Conservation (phyloP, 441 rosid species). For the Croton laevigatus region DNA sequence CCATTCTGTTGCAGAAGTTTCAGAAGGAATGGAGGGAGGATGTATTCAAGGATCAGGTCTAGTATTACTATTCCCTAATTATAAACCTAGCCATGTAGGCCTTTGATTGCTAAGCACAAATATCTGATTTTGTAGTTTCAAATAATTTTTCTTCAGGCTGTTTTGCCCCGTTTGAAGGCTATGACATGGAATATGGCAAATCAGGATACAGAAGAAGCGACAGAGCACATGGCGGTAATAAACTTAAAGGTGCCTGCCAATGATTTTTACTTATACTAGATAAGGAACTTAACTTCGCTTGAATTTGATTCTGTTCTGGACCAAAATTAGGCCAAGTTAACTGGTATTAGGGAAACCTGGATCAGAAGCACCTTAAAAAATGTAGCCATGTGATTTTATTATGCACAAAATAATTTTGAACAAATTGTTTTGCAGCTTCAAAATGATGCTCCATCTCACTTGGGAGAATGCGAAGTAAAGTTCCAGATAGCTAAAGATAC, state of each 20-base stretch:
- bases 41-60: constrained; percentile 47
- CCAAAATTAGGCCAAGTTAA: background rate
- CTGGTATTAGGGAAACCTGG: background rate
- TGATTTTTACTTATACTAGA: background rate
- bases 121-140: background rate
- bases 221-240: constrained; percentile 46
- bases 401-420: background rate
- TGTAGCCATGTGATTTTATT: background rate
- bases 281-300: background rate
- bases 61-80: constrained; percentile 1
- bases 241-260: constrained; percentile 43
- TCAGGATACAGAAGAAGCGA: constrained; percentile 25
- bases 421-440: constrained; percentile 40
- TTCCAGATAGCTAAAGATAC: constrained; percentile 48
- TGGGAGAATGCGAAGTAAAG: constrained; percentile 42
- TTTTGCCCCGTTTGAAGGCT: constrained; percentile 44
- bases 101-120: background rate
- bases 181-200: constrained; percentile 55
- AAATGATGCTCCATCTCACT: constrained; percentile 32
- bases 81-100: background rate
- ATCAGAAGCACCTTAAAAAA: background rate
- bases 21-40: constrained; percentile 60
- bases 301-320: background rate
- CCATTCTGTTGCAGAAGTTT: constrained; percentile 56
- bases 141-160: constrained; percentile 29